Evolutionary conservation across 441 rosid genomes (phyloP), one percentile per base, ranked within the genome.

Genomic region (Mallotus japonicus): DNA sequence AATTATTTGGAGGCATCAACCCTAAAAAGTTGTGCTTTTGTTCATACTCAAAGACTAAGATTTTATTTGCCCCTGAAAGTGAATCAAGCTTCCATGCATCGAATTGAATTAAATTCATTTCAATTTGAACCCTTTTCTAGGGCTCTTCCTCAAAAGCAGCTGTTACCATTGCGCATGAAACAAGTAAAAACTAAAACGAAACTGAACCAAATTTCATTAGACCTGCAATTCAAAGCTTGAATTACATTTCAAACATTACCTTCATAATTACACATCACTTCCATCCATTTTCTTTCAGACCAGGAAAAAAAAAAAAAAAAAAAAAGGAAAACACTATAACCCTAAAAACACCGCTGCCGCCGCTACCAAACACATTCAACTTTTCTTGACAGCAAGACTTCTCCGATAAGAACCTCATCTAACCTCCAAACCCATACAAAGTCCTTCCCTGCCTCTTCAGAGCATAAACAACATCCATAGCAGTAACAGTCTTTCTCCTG

Each of bases 311-410:
- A 24, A 24, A 28, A 28, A 28, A 28, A 28, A 28, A 28, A 28
- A 28, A 28, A 28, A 28, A 2, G 3, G 32, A 42, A 42, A 42
- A 8, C 19, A 20, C 17, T 40, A 37, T 59, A 60, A 60, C 10
- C 50, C 77, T 50, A 4, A 50, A 55, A 15, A 42, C 37, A 40
- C 19, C 49, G 51, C 54, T 9, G n/a, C 17, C 16, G 5, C 17
- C 47, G 2, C 42, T 12, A 55, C 50, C 44, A 34, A 19, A 20
- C 55, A 40, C 6, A 19, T 1, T 28, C 3, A 13, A 7, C 11
- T 12, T 56, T 83, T 80, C 80, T 78, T 69, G 86, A 80, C 77
- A 78, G 74, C 86, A 76, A 75, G 76, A 79, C 83, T 80, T 75
- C 67, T 53, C 32, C 32, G 32, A 28, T 28, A 28, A 78, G 56